Percentiles rank a stretch among this genome's conserved stretches.
Conservation (phyloP, 768 basidiomycete species). For the Tricholoma saponaceum region DNA sequence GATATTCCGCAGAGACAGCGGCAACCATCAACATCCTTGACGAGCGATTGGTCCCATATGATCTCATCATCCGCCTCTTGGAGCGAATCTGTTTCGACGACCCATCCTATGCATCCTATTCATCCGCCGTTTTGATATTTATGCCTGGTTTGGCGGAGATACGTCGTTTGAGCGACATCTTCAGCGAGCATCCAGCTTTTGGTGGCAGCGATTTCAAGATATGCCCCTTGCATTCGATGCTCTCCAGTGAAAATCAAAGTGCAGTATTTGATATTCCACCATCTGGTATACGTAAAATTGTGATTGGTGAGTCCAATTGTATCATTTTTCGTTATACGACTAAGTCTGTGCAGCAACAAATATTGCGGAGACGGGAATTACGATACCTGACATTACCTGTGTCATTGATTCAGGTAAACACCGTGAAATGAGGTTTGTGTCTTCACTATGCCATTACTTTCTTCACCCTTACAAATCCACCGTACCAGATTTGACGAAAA, state of each 20-base stretch:
- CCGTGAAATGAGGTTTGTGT: conserved; percentile 77
- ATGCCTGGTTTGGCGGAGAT: conserved; percentile 96
- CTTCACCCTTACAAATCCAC: neutral
- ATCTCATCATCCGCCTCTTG: conserved; percentile 79
- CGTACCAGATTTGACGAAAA: conserved; percentile 86
- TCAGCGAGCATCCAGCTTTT: conserved; percentile 73
- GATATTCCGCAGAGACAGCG: conserved; percentile 74
- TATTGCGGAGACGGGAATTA: conserved; percentile 96
- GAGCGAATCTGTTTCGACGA: conserved; percentile 81
- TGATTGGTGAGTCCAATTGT: conserved; percentile 61
- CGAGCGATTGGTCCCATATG: conserved; percentile 86
- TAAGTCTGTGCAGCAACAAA: conserved; percentile 61
- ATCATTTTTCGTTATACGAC: neutral
- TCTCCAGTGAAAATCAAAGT: conserved; percentile 87
- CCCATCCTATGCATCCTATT: conserved; percentile 46
- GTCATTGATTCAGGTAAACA: conserved; percentile 95
- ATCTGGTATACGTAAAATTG: conserved; percentile 81
- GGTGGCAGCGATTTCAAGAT: conserved; percentile 65
- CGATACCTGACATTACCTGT: conserved; percentile 96
- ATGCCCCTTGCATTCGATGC: conserved; percentile 87
- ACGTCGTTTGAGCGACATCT: conserved; percentile 76
- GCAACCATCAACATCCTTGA: conserved; percentile 82
- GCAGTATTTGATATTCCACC: conserved; percentile 91
- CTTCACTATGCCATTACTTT: neutral
- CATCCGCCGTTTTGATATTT: conserved; percentile 84